phyloP scores from a whole-genome alignment of 2,329 filamentous ascomycete genomes.

The Gnomoniopsis sp. region DNA sequence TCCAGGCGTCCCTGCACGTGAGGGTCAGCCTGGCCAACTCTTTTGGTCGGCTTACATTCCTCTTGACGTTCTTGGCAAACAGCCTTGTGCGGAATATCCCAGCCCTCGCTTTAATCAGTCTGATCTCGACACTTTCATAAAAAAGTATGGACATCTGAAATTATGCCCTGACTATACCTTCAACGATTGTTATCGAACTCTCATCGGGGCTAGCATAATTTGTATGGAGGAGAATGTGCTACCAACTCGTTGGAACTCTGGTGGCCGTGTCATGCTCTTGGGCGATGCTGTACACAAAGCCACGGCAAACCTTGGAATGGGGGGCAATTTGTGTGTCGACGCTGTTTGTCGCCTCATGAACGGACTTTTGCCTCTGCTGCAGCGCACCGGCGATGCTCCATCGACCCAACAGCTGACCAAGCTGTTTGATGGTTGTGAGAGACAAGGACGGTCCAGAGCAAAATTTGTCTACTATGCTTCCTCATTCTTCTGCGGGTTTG shows the following conservation, averaged over 20 bases:
- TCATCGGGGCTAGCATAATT: conserved; percentile 3
- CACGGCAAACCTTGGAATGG: conserved; percentile 20
- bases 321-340: conserved; percentile 20
- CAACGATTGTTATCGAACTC: neutral
- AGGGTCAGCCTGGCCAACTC: neutral
- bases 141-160: neutral
- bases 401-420: conserved; percentile 17
- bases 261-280: conserved; percentile 9
- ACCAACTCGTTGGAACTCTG: conserved; percentile 14
- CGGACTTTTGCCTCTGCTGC: conserved; percentile 19
- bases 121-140: neutral
- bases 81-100: neutral
- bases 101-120: neutral
- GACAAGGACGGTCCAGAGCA: conserved; percentile 18
- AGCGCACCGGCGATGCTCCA: conserved; percentile 10
- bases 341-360: conserved; percentile 18
- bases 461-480: neutral
- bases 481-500: neutral
- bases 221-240: conserved; percentile 23
- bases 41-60: neutral
- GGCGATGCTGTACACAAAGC: conserved; percentile 15
- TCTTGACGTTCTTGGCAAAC: neutral
- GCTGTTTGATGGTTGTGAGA: conserved; percentile 20
- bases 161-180: neutral
- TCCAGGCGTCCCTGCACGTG: neutral